Percentiles rank a stretch among this genome's conserved stretches.
phyloP scores from a whole-genome alignment of 192 early-diverging fungal species.

The Ambispora gerdemannii region DNA sequence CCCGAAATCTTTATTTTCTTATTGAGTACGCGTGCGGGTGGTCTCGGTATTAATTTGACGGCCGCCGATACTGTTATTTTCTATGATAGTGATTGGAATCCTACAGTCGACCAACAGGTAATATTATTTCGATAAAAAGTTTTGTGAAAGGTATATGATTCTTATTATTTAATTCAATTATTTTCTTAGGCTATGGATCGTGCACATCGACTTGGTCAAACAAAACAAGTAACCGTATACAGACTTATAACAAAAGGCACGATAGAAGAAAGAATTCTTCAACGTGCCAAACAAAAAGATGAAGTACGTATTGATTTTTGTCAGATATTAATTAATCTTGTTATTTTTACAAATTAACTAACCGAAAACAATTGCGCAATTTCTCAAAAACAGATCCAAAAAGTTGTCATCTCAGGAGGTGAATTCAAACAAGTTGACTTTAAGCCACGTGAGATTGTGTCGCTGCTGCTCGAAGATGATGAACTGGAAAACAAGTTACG shows the following conservation, averaged over 20 bases:
- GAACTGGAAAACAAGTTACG: slow-evolving; percentile 54
- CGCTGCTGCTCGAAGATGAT: slow-evolving; percentile 78
- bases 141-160: neutral
- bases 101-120: slow-evolving; percentile 83
- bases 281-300: slow-evolving; percentile 84
- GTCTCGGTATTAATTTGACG: slow-evolving; percentile 87
- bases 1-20: slow-evolving; percentile 84
- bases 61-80: slow-evolving; percentile 88
- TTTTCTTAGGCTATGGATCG: slow-evolving; percentile 72
- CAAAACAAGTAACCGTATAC: slow-evolving; percentile 81
- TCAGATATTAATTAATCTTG: slow-evolving; percentile 7
- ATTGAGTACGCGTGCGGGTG: slow-evolving; percentile 81
- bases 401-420: slow-evolving; percentile 90
- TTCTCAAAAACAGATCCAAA: slow-evolving; percentile 60
- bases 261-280: slow-evolving; percentile 77
- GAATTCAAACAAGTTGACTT: slow-evolving; percentile 81
- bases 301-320: slow-evolving; percentile 45
- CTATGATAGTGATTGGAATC: slow-evolving; percentile 89
- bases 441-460: slow-evolving; percentile 87
- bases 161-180: neutral
- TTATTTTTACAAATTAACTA: too few species aligned
- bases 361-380: too few species aligned
- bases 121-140: neutral
- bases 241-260: slow-evolving; percentile 77
- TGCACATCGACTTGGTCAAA: slow-evolving; percentile 82